These are phyloP conservation scores for Tulasnella calospora DNA, from an alignment of 768 basidiomycete species.

Conservation along the genomic window DNA sequence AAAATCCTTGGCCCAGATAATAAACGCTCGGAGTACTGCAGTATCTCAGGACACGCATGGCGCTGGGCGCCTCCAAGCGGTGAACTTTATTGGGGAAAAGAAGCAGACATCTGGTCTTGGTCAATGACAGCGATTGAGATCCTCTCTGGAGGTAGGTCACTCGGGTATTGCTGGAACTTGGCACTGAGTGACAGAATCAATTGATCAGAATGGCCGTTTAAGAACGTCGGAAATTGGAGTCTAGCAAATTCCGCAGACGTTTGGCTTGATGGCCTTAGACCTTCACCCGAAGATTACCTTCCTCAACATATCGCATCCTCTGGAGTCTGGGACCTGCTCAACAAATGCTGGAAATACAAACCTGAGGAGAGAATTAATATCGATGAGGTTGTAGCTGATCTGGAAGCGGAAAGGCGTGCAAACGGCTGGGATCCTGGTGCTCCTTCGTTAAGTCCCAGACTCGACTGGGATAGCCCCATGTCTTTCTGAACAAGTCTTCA, in stretches of 20 bases:
- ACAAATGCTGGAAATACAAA: neutral
- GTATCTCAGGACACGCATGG: no score
- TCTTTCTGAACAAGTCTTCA: neutral
- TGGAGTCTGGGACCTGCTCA: neutral
- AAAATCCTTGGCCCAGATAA: neutral
- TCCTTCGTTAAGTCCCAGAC: neutral
- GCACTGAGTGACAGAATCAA: neutral
- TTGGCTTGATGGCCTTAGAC: neutral
- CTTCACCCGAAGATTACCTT: neutral
- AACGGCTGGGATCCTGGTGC: neutral
- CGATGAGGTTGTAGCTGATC: neutral
- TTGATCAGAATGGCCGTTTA: no score
- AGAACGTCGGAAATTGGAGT: no score
- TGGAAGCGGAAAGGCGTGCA: neutral
- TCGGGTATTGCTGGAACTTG: neutral
- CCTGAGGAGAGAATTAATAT: neutral
- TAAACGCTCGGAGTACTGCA: no score
- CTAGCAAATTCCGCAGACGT: no score
- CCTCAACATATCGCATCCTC: neutral
- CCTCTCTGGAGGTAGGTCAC: neutral
- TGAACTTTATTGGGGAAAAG: neutral
- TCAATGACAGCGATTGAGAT: neutral
- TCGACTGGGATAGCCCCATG: neutral
- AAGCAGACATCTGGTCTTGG: neutral
- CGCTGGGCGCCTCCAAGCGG: no score